phyloP scores from a whole-genome alignment of 208 protist genomes.

The Leishmania martiniquensis region DNA sequence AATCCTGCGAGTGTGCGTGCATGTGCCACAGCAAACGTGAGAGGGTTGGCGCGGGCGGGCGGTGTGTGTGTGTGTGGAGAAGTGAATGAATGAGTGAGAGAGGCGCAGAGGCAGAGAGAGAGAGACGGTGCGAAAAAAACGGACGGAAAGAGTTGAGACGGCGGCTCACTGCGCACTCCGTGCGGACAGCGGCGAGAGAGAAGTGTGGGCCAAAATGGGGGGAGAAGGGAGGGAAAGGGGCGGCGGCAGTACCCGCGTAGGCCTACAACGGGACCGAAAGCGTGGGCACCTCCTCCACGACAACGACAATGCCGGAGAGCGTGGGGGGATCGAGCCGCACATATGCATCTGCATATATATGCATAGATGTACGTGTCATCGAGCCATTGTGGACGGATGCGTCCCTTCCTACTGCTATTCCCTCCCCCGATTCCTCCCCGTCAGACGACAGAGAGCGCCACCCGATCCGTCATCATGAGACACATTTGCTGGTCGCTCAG shows the following conservation, averaged over 20 bases:
- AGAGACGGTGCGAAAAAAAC: neutral
- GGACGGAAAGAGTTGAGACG: too few relatives aligned
- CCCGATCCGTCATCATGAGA: neutral
- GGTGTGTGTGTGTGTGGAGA: neutral
- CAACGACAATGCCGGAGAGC: neutral
- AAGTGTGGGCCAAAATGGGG: neutral
- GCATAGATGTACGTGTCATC: too few relatives aligned
- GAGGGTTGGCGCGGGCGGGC: neutral
- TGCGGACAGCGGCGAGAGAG: neutral
- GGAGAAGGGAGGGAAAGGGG: neutral
- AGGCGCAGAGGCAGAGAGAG: neutral
- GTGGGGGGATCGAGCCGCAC: neutral
- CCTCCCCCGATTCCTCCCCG: neutral
- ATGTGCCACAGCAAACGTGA: neutral
- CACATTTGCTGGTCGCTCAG: neutral
- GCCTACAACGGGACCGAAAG: neutral
- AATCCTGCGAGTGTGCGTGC: neutral
- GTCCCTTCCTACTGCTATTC: neutral
- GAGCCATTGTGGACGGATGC: neutral
- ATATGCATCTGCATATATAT: neutral
- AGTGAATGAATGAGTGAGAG: neutral
- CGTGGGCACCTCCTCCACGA: neutral
- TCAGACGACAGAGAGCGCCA: neutral
- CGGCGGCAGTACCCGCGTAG: neutral
- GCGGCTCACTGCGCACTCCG: too few relatives aligned